Evolutionary conservation across 1,139 yeast genomes (phyloP).

Genomic region (Yamadazyma taylorii): DNA sequence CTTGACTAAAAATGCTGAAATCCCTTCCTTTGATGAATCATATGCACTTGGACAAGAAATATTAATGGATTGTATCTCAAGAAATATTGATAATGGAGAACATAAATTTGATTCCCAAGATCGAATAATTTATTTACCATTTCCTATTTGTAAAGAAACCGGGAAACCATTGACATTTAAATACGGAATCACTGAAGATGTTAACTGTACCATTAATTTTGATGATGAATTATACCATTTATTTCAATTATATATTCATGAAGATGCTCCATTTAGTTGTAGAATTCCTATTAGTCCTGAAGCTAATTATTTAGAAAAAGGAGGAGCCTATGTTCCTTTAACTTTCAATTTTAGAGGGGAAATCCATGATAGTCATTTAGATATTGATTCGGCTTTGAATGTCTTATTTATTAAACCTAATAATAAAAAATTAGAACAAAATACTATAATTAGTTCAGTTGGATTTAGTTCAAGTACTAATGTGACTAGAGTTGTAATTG

Average conservation of each 20-base stretch:
- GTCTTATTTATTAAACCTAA: slow-evolving; percentile 49
- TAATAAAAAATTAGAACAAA: slow-evolving; percentile 20
- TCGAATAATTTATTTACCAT: slow-evolving; percentile 57
- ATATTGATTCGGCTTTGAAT: slow-evolving; percentile 61
- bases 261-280: slow-evolving; percentile 76
- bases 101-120: slow-evolving; percentile 64
- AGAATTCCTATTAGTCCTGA: slow-evolving; percentile 54
- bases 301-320: slow-evolving; percentile 40
- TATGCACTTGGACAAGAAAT: slow-evolving; percentile 47
- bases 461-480: slow-evolving; percentile 67
- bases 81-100: slow-evolving; percentile 76
- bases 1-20: slow-evolving; percentile 24
- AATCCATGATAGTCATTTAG: slow-evolving; percentile 68
- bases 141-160: slow-evolving; percentile 67
- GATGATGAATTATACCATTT: slow-evolving; percentile 71
- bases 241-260: slow-evolving; percentile 73
- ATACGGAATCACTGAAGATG: slow-evolving; percentile 53
- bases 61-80: slow-evolving; percentile 58
- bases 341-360: slow-evolving; percentile 68
- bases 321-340: slow-evolving; percentile 59
- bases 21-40: slow-evolving; percentile 37
- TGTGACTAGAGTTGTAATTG: slow-evolving; percentile 64
- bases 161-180: slow-evolving; percentile 53
- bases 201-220: slow-evolving; percentile 62
- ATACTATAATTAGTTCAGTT: slow-evolving; percentile 51